Conservation (phyloP, 1,284 basidiomycete species). For the Cryptococcus wingfieldii region DNA sequence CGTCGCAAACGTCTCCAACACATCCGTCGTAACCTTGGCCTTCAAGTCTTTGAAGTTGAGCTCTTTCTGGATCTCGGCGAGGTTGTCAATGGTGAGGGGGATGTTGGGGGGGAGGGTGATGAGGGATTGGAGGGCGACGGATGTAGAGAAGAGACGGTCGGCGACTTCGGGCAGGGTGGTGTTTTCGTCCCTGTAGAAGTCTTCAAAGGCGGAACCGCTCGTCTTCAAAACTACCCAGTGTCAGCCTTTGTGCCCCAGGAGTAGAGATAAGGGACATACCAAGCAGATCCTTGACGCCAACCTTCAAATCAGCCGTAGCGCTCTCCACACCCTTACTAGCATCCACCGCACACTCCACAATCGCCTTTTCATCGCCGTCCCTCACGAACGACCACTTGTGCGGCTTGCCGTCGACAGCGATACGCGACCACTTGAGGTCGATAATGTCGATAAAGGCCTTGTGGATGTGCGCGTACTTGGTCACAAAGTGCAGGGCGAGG, state of each 20-base stretch:
- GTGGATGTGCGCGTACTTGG: constrained; percentile 72
- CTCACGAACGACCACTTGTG: constrained; percentile 81
- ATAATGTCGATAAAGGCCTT: constrained; percentile 73
- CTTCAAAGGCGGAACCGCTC: constrained; percentile 78
- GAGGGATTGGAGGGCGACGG: constrained; percentile 67
- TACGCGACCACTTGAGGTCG: constrained; percentile 80
- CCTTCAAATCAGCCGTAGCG: constrained; percentile 58
- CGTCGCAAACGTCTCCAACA: constrained; percentile 74
- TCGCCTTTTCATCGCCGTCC: constrained; percentile 83
- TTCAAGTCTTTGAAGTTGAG: constrained; percentile 60
- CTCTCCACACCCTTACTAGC: constrained; percentile 56
- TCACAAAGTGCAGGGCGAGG: constrained; percentile 76
- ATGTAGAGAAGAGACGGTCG: constrained; percentile 85
- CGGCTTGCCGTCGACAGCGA: constrained; percentile 55
- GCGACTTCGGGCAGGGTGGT: constrained; percentile 74
- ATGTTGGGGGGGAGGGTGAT: constrained; percentile 55
- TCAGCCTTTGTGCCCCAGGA: not conserved
- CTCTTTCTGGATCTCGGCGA: constrained; percentile 54
- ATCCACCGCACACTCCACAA: constrained; percentile 67
- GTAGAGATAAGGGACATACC: constrained; percentile 53
- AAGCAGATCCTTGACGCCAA: constrained; percentile 72
- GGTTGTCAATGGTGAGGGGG: constrained; percentile 51
- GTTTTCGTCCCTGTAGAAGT: constrained; percentile 79
- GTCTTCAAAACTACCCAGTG: constrained; percentile 72
- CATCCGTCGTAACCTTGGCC: constrained; percentile 59